Conservation (phyloP, 108 stramenopile genomes). For the Conticribra guillardii region DNA sequence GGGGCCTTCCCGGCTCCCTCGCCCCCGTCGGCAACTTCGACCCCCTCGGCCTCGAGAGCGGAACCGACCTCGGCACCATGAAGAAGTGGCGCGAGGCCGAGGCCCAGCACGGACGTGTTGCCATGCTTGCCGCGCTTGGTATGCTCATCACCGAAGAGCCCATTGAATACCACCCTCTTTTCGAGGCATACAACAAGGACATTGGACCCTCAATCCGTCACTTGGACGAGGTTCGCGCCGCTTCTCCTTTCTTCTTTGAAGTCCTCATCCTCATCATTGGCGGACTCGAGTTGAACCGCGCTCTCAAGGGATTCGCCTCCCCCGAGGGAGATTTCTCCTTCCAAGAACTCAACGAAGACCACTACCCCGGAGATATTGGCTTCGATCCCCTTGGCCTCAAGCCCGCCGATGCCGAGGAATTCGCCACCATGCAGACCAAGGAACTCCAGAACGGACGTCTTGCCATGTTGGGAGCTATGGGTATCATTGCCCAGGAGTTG, state of each 20-base stretch:
- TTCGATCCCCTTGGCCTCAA: conserved; percentile 84
- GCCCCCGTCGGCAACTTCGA: conserved; percentile 65
- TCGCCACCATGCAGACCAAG: conserved; percentile 74
- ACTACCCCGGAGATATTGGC: conserved; percentile 71
- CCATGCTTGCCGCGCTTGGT: conserved; percentile 69
- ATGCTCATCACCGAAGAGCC: conserved; percentile 51
- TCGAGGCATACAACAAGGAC: conserved; percentile 58
- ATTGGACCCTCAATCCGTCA: conserved; percentile 67
- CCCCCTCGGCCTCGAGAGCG: conserved; percentile 66
- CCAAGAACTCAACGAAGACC: conserved; percentile 67
- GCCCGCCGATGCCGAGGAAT: conserved; percentile 67
- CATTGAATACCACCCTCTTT: conserved; percentile 56
- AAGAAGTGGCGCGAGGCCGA: conserved; percentile 15
- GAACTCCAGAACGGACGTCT: conserved; percentile 90
- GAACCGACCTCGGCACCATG: conserved; percentile 34
- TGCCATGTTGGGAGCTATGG: conserved; percentile 80
- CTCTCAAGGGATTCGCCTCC: conserved; percentile 57
- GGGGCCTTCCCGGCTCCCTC: conserved; percentile 69
- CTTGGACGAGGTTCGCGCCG: conserved; percentile 52
- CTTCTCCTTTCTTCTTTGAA: conserved; percentile 53
- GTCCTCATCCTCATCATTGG: conserved; percentile 54
- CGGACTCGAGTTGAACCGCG: conserved; percentile 67
- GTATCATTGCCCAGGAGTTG: conserved; percentile 80
- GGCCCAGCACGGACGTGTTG: conserved; percentile 41
- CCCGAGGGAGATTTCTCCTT: conserved; percentile 54